Conservation (phyloP, 2,329 filamentous ascomycete species). For the Epichloe typhina region DNA sequence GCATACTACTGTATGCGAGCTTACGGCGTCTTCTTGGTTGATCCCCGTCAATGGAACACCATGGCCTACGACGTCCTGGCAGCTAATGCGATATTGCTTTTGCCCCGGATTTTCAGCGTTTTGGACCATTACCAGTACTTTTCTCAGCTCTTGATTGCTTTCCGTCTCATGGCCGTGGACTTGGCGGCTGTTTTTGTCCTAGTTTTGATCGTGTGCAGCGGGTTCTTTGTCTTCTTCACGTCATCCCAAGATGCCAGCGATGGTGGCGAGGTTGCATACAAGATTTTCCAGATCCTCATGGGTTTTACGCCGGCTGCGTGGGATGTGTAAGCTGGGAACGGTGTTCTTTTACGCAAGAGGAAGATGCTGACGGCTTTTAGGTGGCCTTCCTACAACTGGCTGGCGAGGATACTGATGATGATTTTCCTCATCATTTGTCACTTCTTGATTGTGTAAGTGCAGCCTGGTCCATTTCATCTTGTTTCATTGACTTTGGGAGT, state of each 20-base stretch:
- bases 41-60: slow-evolving; percentile 60
- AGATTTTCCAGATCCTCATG: slow-evolving; percentile 88
- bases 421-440: slow-evolving; percentile 90
- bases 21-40: slow-evolving; percentile 74
- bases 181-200: slow-evolving; percentile 72
- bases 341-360: not conserved
- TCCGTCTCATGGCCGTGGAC: slow-evolving; percentile 87
- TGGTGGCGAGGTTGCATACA: slow-evolving; percentile 67
- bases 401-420: slow-evolving; percentile 64
- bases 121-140: slow-evolving; percentile 95
- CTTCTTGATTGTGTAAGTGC: slow-evolving; percentile 66
- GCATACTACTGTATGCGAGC: slow-evolving; percentile 82
- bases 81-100: slow-evolving; percentile 75
- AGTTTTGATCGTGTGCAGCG: slow-evolving; percentile 78
- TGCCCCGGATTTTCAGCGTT: slow-evolving; percentile 83
- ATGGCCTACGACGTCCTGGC: slow-evolving; percentile 92
- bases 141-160: slow-evolving; percentile 85
- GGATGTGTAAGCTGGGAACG: slow-evolving; percentile 50
- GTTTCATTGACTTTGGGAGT: not conserved
- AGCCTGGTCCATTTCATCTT: too few relatives aligned
- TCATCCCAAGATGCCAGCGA: slow-evolving; percentile 61
- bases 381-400: slow-evolving; percentile 60
- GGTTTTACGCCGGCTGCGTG: slow-evolving; percentile 92
- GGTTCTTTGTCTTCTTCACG: slow-evolving; percentile 91
- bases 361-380: slow-evolving; percentile 16